Conservation (phyloP, 83 land plant genomes). For the Picea abies region DNA sequence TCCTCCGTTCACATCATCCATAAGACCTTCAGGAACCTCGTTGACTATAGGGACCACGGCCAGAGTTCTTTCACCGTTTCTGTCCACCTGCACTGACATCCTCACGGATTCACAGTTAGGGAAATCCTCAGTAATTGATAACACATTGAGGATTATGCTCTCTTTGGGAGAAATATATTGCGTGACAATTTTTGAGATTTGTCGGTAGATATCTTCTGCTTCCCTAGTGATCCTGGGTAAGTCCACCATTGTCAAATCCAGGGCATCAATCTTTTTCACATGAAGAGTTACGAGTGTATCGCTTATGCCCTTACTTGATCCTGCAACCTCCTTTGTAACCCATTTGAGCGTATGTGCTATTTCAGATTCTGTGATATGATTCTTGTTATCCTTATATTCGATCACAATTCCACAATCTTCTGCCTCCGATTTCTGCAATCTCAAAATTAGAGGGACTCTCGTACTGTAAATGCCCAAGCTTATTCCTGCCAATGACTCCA, state of each 20-base stretch:
- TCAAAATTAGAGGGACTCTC: conserved; percentile 60
- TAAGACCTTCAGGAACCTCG: conserved; percentile 49
- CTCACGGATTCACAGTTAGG: conserved; percentile 57
- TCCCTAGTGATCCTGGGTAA: conserved; percentile 70
- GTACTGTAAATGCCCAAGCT: conserved; percentile 58
- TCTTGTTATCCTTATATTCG: conserved; percentile 24
- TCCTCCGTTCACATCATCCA: conserved; percentile 59
- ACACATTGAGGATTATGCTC: conserved; percentile 65
- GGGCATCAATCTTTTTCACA: conserved; percentile 48
- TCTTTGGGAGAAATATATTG: conserved; percentile 49
- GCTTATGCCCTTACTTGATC: conserved; percentile 42
- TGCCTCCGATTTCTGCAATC: conserved; percentile 31
- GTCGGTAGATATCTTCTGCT: conserved; percentile 55
- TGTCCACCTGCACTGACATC: conserved; percentile 53
- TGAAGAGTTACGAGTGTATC: conserved; percentile 45
- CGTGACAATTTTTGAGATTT: conserved; percentile 46
- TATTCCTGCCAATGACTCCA: conserved; percentile 61
- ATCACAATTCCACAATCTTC: conserved; percentile 20
- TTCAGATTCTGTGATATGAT: conserved; percentile 17
- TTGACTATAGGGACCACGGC: conserved; percentile 58
- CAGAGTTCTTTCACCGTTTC: conserved; percentile 47
- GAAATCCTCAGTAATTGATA: conserved; percentile 58
- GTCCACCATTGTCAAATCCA: conserved; percentile 69
- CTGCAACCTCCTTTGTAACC: conserved; percentile 54
- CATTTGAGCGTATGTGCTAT: conserved; percentile 32